Evolutionary conservation across 2,329 filamentous ascomycete genomes (phyloP).

Genomic region (Epichloe coenophiala): DNA sequence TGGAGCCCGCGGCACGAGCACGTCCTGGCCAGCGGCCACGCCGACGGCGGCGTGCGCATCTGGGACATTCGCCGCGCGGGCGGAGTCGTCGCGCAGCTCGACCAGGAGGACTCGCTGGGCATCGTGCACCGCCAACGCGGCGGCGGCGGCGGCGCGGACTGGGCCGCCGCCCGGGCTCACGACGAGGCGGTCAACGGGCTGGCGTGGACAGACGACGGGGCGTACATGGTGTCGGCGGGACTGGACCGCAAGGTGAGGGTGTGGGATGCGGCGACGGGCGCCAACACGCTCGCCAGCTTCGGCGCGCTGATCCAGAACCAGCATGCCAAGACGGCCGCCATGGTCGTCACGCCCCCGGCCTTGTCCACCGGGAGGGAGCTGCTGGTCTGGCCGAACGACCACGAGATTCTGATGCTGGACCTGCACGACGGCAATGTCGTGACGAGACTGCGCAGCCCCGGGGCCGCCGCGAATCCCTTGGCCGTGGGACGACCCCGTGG

Average conservation of each 20-base stretch:
- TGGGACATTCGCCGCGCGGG: conserved; percentile 80
- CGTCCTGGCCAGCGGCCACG: conserved; percentile 69
- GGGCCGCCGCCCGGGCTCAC: conserved; percentile 51
- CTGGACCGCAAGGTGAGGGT: conserved; percentile 77
- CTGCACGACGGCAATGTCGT: conserved; percentile 64
- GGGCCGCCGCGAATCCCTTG: conserved; percentile 31
- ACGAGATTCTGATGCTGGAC: conserved; percentile 68
- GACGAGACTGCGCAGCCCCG: conserved; percentile 55
- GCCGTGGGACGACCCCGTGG: conserved; percentile 19
- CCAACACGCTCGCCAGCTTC: conserved; percentile 81
- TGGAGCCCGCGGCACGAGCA: conserved; percentile 79
- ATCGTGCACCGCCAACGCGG: conserved; percentile 27
- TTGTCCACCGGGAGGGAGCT: conserved; percentile 42
- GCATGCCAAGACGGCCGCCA: conserved; percentile 45
- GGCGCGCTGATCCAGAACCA: conserved; percentile 69
- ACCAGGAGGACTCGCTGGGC: conserved; percentile 72
- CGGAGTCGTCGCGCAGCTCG: conserved; percentile 61
- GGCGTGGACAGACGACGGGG: conserved; percentile 70
- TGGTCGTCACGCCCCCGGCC: conserved; percentile 47
- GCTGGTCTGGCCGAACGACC: conserved; percentile 70
- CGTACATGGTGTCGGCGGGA: conserved; percentile 63
- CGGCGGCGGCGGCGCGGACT: conserved; percentile 7
- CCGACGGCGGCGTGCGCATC: conserved; percentile 68
- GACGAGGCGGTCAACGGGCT: conserved; percentile 72
- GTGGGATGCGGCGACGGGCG: conserved; percentile 69